Percentiles rank a stretch among this genome's conserved stretches.
Evolutionary conservation across 306 rosid species (phyloP).

Genomic region (Inga laurina): DNA sequence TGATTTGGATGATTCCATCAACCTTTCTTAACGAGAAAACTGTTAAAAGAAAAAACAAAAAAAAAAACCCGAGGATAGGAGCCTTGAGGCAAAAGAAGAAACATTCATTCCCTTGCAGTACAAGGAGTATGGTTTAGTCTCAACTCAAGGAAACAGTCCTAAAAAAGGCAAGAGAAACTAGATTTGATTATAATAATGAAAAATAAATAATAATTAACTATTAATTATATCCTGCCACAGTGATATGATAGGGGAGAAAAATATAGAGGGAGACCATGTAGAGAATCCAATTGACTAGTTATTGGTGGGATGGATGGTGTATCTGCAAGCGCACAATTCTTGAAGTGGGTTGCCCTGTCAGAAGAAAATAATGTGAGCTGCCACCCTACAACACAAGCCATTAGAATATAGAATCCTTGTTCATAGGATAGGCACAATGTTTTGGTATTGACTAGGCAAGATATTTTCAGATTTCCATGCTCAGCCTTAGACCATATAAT

Average conservation of each 20-base stretch:
- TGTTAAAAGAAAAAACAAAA: neutral
- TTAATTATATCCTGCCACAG: neutral
- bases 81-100: neutral
- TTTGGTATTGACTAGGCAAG: neutral
- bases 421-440: neutral
- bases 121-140: neutral
- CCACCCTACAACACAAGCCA: neutral
- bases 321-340: neutral
- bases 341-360: constrained; percentile 15
- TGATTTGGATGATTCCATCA: neutral
- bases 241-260: neutral
- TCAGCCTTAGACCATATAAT: neutral
- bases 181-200: neutral
- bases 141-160: neutral
- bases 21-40: neutral
- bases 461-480: constrained; percentile 27
- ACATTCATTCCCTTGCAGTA: neutral
- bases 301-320: neutral
- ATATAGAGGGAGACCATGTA: neutral
- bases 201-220: neutral
- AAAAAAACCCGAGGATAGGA: neutral
- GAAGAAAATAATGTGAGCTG: neutral
- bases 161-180: neutral
- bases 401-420: neutral
- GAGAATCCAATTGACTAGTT: constrained; percentile 3